Percentiles rank a stretch among this genome's conserved stretches.
phyloP scores from a whole-genome alignment of 2,329 filamentous ascomycete species.

The Xylariaceae sp. region DNA sequence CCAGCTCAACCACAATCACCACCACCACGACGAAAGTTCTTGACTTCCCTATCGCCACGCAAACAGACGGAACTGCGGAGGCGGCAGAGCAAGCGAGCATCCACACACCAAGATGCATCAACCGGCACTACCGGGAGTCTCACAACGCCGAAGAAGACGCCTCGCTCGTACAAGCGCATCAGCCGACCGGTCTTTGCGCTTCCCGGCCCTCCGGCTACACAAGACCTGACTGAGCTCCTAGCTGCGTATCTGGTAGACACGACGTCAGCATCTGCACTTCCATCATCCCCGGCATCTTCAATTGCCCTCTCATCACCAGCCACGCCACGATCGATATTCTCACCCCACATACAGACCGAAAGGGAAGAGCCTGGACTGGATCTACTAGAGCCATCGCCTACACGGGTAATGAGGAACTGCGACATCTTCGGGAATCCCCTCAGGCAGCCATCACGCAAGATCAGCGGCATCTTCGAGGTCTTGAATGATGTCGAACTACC shows the following conservation, averaged over 20 bases:
- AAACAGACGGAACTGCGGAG: conserved; percentile 21
- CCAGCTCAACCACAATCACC: conserved; percentile 1
- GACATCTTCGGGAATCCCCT: conserved; percentile 16
- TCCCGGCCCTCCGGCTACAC: conserved; percentile 12
- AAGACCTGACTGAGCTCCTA: conserved; percentile 19
- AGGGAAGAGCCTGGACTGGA: conserved; percentile 16
- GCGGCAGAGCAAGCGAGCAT: conserved; percentile 19
- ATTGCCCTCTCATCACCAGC: conserved; percentile 12
- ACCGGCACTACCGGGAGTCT: background rate
- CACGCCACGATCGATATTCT: conserved; percentile 16
- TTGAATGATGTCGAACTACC: conserved; percentile 12
- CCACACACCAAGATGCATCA: conserved; percentile 12
- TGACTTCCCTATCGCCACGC: conserved; percentile 22
- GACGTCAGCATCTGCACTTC: conserved; percentile 1
- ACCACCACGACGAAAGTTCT: conserved; percentile 23
- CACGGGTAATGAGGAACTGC: conserved; percentile 4
- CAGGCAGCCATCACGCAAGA: conserved; percentile 17
- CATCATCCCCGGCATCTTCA: conserved; percentile 10
- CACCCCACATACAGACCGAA: conserved; percentile 6
- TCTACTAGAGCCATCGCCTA: conserved; percentile 20
- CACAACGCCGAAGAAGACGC: conserved; percentile 15
- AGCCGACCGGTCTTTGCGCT: conserved; percentile 21
- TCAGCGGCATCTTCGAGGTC: conserved; percentile 27
- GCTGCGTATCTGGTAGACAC: conserved; percentile 20
- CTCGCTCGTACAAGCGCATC: conserved; percentile 24